Evolutionary conservation across 2,329 filamentous ascomycete species (phyloP).

Genomic region (Colletotrichum siamense): DNA sequence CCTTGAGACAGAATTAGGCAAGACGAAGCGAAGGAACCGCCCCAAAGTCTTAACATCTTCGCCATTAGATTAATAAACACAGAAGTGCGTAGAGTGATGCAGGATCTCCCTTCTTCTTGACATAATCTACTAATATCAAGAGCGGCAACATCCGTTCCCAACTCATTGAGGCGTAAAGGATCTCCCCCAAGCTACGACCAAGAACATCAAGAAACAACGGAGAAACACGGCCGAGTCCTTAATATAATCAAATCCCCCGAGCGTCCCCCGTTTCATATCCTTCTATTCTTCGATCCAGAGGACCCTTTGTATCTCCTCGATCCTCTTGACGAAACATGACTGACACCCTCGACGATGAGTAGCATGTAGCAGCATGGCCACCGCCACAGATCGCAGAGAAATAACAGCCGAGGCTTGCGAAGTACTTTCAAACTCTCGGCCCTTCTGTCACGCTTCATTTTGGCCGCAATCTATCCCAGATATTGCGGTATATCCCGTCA

Average conservation of each 20-base stretch:
- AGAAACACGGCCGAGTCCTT: not conserved
- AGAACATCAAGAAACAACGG: not conserved
- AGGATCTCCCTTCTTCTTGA: rapidly evolving
- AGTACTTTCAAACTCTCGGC: not conserved
- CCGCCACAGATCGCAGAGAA: not conserved
- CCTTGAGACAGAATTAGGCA: not conserved
- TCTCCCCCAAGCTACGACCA: not conserved
- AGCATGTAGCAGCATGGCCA: not conserved
- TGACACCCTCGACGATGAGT: not conserved
- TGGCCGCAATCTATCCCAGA: not conserved
- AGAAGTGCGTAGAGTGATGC: not conserved
- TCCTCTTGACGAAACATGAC: not conserved
- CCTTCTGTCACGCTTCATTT: not conserved
- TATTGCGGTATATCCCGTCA: not conserved
- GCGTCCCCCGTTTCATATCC: not conserved
- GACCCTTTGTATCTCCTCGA: not conserved
- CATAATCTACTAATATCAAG: rapidly evolving
- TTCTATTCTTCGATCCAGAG: not conserved
- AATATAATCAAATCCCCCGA: not conserved
- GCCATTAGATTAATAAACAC: not conserved
- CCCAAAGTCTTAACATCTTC: rapidly evolving
- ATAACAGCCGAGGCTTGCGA: not conserved
- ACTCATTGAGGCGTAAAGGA: not conserved
- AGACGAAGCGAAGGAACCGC: not conserved
- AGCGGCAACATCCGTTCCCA: rapidly evolving